Percentiles rank a stretch among this genome's conserved stretches.
These are phyloP conservation scores for Berkeleyomyces rouxiae DNA, from an alignment of 2,329 filamentous ascomycete species.

Conservation along the genomic window DNA sequence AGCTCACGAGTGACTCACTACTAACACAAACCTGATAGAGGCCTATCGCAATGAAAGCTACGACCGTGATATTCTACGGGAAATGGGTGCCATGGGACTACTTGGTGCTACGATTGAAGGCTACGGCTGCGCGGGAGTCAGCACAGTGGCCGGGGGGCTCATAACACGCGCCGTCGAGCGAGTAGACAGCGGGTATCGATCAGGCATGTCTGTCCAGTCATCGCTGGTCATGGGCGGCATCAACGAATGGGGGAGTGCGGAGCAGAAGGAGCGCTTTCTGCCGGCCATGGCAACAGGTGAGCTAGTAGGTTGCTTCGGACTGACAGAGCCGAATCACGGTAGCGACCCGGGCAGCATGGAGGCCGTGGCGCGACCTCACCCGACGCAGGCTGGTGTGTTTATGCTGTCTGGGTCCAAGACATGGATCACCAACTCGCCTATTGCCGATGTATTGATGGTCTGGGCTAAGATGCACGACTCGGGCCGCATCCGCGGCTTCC, in stretches of 20 bases:
- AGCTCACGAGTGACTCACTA: not conserved
- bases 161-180: slow-evolving; percentile 83
- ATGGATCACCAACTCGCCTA: slow-evolving; percentile 91
- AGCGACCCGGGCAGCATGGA: slow-evolving; percentile 88
- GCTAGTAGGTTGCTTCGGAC: slow-evolving; percentile 67
- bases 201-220: slow-evolving; percentile 84
- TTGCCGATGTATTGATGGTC: slow-evolving; percentile 67
- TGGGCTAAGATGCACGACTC: slow-evolving; percentile 78
- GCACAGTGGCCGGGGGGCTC: slow-evolving; percentile 72
- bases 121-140: slow-evolving; percentile 76
- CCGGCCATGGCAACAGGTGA: slow-evolving; percentile 70
- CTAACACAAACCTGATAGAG: slow-evolving; percentile 31
- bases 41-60: slow-evolving; percentile 75
- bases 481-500: slow-evolving; percentile 59
- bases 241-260: slow-evolving; percentile 68
- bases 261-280: slow-evolving; percentile 73
- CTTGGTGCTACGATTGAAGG: slow-evolving; percentile 74
- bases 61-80: slow-evolving; percentile 67
- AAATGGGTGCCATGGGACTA: slow-evolving; percentile 87
- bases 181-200: slow-evolving; percentile 81
- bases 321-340: slow-evolving; percentile 87
- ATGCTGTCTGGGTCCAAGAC: slow-evolving; percentile 72
- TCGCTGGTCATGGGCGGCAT: slow-evolving; percentile 90
- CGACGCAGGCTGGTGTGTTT: slow-evolving; percentile 67
- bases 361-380: slow-evolving; percentile 67